These are phyloP conservation scores for Ophiognomonia clavigignenti-juglandacearum DNA, from an alignment of 2,329 filamentous ascomycete genomes.

Conservation along the genomic window DNA sequence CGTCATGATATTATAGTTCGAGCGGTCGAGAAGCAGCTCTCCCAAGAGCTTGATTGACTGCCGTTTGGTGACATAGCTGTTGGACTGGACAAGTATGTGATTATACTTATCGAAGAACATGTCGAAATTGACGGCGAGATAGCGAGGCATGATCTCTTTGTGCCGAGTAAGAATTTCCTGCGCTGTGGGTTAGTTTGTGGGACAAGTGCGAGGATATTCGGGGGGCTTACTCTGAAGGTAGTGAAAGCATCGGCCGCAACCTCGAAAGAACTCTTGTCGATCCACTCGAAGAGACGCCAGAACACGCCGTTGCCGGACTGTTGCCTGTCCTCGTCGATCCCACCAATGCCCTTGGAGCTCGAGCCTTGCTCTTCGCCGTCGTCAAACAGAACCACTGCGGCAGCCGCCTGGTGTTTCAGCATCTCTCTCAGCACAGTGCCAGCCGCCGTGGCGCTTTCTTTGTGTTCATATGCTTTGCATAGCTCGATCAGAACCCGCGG, in stretches of 20 bases:
- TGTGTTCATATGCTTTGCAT: constrained; percentile 83
- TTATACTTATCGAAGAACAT: constrained; percentile 93
- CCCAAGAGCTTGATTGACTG: constrained; percentile 97
- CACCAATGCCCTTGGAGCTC: constrained; percentile 68
- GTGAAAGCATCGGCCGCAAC: constrained; percentile 97
- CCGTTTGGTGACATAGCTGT: constrained; percentile 95
- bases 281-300: constrained; percentile 97
- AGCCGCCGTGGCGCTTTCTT: constrained; percentile 87
- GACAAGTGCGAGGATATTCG: background rate
- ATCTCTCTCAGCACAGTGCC: constrained; percentile 87
- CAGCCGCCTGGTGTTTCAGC: constrained; percentile 82
- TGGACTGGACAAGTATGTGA: constrained; percentile 78
- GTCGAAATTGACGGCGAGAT: constrained; percentile 85
- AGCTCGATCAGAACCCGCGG: constrained; percentile 84
- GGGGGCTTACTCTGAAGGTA: constrained; percentile 73
- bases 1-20: constrained; percentile 98
- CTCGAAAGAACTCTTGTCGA: constrained; percentile 94
- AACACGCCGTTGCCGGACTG: constrained; percentile 83
- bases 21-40: constrained; percentile 87
- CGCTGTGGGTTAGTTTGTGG: background rate
- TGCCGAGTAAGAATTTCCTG: constrained; percentile 93
- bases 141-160: constrained; percentile 84
- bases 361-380: constrained; percentile 70
- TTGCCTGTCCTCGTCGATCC: constrained; percentile 69
- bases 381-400: constrained; percentile 88